A percentile compares a stretch with the other conserved stretches of the same genome.
Conservation (phyloP, 164 flowering plant genomes). For the Magnolia sinica region DNA sequence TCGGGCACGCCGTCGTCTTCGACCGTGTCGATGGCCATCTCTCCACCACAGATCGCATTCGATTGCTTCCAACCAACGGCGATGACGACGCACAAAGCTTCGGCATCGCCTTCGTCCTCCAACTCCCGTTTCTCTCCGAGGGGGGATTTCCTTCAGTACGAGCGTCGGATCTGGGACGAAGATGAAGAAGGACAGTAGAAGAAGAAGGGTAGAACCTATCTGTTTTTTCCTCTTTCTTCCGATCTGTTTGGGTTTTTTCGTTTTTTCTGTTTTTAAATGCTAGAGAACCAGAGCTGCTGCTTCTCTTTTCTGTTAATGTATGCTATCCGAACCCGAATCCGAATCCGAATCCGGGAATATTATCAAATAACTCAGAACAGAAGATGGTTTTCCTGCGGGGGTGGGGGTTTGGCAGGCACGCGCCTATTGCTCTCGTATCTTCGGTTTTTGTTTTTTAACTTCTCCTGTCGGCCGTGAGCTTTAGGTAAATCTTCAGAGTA, state of each 20-base stretch:
- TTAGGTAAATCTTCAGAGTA: no score
- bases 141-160: conserved; percentile 7
- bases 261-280: background rate
- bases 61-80: conserved; percentile 40
- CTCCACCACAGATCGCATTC: conserved; percentile 55
- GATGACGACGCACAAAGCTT: conserved; percentile 18
- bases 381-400: background rate
- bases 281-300: background rate
- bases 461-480: no score
- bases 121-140: conserved; percentile 36
- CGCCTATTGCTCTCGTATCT: background rate
- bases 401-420: background rate
- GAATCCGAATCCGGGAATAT: no score
- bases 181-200: background rate
- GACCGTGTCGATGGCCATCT: conserved; percentile 57
- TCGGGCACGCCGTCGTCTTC: conserved; percentile 55
- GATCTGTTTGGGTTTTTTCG: no score
- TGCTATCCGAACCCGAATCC: background rate
- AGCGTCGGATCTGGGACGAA: conserved; percentile 12
- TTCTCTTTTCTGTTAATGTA: background rate
- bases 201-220: background rate
- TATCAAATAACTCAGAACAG: background rate
- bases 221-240: background rate
- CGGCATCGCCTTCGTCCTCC: conserved; percentile 37
- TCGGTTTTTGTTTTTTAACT: background rate